Percentiles rank a stretch among this genome's conserved stretches.
phyloP scores from a whole-genome alignment of 768 basidiomycete genomes.

The Chlorophyllum brunneum region DNA sequence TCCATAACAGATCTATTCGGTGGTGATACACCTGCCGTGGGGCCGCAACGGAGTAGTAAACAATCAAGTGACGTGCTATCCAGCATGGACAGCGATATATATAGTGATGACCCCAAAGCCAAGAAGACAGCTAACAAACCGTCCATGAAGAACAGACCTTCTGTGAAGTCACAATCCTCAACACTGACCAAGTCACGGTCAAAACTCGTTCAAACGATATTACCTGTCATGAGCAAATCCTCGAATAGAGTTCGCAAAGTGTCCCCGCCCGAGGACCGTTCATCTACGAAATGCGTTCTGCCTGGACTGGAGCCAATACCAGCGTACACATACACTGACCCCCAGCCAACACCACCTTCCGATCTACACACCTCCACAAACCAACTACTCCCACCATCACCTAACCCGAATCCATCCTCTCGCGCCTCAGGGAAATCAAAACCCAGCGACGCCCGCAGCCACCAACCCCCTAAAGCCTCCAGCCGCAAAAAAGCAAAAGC shows the following conservation, averaged over 20 bases:
- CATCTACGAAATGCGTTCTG: slow-evolving; percentile 43
- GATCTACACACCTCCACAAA: slow-evolving; percentile 34
- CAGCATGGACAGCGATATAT: slow-evolving; percentile 10
- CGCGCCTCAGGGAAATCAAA: slow-evolving; percentile 24
- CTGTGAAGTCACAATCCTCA: slow-evolving; percentile 1
- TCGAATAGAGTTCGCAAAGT: slow-evolving; percentile 10
- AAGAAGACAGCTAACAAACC: neutral
- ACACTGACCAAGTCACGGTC: slow-evolving; percentile 5
- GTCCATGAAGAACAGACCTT: neutral
- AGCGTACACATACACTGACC: slow-evolving; percentile 20
- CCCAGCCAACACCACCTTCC: slow-evolving; percentile 29
- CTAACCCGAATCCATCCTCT: slow-evolving; percentile 20
- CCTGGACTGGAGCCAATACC: slow-evolving; percentile 30
- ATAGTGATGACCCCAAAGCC: neutral
- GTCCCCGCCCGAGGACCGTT: slow-evolving; percentile 8
- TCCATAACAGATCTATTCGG: slow-evolving; percentile 15
- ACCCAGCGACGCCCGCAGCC: slow-evolving; percentile 26
- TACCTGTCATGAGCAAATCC: neutral
- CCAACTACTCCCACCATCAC: slow-evolving; percentile 62
- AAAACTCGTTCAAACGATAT: slow-evolving; percentile 8
- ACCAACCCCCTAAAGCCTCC: slow-evolving; percentile 27
- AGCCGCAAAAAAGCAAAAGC: slow-evolving; percentile 50
- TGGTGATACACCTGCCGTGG: neutral
- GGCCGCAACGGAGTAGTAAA: neutral
- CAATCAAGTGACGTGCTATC: neutral